These are phyloP conservation scores for Cryptomeria japonica DNA, from an alignment of 75 land plant genomes.

Conservation along the genomic window DNA sequence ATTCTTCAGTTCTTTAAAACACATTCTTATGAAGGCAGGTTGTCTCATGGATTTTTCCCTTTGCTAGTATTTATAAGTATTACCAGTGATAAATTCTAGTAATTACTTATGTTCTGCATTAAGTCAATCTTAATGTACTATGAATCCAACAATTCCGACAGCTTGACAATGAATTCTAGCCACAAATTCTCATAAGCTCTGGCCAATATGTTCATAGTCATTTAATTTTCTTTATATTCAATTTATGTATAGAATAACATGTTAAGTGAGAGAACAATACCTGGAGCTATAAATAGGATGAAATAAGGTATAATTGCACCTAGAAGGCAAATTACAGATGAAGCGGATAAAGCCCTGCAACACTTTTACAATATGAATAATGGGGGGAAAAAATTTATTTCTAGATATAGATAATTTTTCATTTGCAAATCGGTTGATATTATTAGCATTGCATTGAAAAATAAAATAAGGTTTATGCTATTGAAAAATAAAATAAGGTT, in stretches of 20 bases:
- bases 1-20: no score
- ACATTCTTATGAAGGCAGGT: no score
- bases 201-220: neutral
- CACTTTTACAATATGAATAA: neutral
- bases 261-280: conserved; percentile 7
- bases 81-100: neutral
- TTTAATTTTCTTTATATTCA: neutral
- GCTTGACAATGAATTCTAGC: neutral
- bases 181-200: neutral
- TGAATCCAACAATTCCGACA: neutral
- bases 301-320: conserved; percentile 25
- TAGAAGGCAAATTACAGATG: conserved; percentile 19
- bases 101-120: neutral
- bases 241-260: neutral
- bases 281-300: conserved; percentile 13
- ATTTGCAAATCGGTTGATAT: neutral
- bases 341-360: conserved; percentile 24
- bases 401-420: neutral
- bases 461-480: neutral
- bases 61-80: neutral
- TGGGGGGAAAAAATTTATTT: no score
- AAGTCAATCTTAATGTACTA: neutral
- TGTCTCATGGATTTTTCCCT: no score
- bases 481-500: neutral
- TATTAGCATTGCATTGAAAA: neutral